phyloP scores from a whole-genome alignment of 768 basidiomycete species.

The Suillus tomentosus region DNA sequence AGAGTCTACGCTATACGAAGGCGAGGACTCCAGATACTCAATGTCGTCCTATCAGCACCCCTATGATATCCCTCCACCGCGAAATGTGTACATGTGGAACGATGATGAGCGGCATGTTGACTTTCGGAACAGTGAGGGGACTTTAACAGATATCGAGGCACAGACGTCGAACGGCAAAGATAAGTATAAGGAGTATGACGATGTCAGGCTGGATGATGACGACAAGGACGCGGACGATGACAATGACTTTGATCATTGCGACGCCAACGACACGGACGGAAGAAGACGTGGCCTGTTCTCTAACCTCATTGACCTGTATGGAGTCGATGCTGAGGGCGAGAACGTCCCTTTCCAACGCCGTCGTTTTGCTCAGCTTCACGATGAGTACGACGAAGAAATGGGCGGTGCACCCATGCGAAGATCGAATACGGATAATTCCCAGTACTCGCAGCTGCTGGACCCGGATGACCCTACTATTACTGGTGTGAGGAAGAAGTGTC shows the following conservation, averaged over 20 bases:
- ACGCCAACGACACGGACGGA: conserved; percentile 27
- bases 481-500: conserved; percentile 48
- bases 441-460: conserved; percentile 58
- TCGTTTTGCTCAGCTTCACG: conserved; percentile 10
- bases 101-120: conserved; percentile 34
- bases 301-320: conserved; percentile 36
- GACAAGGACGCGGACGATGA: neutral
- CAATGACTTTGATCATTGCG: conserved; percentile 12
- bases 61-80: conserved; percentile 59
- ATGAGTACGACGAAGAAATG: conserved; percentile 15
- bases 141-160: conserved; percentile 28
- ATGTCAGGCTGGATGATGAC: conserved; percentile 18
- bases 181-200: conserved; percentile 22
- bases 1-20: neutral
- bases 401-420: conserved; percentile 28
- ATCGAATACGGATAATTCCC: conserved; percentile 47
- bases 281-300: conserved; percentile 28
- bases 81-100: conserved; percentile 38
- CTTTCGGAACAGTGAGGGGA: conserved; percentile 35
- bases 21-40: conserved; percentile 43
- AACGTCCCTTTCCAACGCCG: conserved; percentile 10
- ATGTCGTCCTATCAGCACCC: conserved; percentile 62
- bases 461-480: conserved; percentile 74
- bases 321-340: conserved; percentile 15
- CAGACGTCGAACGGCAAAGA: conserved; percentile 16